phyloP scores from a whole-genome alignment of 768 basidiomycete species.

The Termitomyces sp. region DNA sequence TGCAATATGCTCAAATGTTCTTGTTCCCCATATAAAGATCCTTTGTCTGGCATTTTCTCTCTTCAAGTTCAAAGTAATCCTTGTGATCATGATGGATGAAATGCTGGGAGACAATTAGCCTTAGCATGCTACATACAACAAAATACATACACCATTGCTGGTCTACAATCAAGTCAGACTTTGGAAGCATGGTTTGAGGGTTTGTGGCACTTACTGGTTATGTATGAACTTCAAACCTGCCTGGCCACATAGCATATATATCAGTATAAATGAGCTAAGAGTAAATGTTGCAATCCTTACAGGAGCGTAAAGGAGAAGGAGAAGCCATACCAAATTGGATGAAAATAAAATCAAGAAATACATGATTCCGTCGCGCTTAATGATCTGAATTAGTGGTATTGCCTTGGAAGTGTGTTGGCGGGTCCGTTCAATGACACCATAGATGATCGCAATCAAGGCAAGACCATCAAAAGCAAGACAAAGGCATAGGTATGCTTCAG shows the following conservation, averaged over 20 bases:
- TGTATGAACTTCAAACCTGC: slow-evolving; percentile 5
- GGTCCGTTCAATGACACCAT: not conserved
- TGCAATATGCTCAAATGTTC: slow-evolving; percentile 2
- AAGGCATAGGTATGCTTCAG: slow-evolving; percentile 11
- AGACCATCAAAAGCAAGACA: slow-evolving; percentile 16
- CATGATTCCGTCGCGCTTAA: slow-evolving; percentile 14
- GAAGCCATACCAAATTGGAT: slow-evolving; percentile 16
- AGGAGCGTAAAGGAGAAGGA: slow-evolving; percentile 11
- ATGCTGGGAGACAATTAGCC: not conserved
- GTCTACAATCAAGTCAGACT: not conserved
- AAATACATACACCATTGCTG: slow-evolving; percentile 6
- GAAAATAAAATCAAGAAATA: slow-evolving; percentile 18
- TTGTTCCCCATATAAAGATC: slow-evolving; percentile 7
- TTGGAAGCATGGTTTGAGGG: not conserved
- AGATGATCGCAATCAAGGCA: slow-evolving; percentile 11
- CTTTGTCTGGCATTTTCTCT: slow-evolving; percentile 1
- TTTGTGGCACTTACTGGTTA: slow-evolving; percentile 1
- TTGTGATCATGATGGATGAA: slow-evolving; percentile 16
- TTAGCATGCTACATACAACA: not conserved
- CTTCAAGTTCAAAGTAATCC: slow-evolving; percentile 16
- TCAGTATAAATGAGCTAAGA: not conserved
- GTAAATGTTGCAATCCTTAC: not conserved
- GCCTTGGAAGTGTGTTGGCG: not conserved
- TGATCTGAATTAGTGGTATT: slow-evolving; percentile 1
- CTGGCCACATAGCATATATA: not conserved